Base-by-base conservation (phyloP, 164 flowering plant genomes). In the Annona squamosa region DNA sequence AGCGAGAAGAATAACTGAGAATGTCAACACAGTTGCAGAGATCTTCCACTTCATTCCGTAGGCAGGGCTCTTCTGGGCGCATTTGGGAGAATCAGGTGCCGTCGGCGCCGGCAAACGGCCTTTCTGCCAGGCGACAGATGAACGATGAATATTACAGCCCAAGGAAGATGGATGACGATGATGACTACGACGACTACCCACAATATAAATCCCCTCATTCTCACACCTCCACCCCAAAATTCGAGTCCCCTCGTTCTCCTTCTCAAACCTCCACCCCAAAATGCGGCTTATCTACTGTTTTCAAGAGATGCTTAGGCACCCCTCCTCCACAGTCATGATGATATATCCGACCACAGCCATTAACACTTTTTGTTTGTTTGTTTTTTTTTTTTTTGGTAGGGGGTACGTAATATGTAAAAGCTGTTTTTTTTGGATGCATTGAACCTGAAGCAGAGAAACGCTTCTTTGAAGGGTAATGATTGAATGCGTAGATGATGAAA, bases 31-130 rank as follows among this genome's bases (percentile, higher is more conserved):
- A 52, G 59, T 81, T 91, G 77, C 90, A 81, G 74, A 89, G 93
- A 77, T 92, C 97, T 5, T 83, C 74, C 43, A 78, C 77, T 43
- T 88, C 95, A 17, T 92, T 90, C 67, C 81, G 97, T 71, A 86
- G 97, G 48, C 87, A 84, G 70, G 97, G 97, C n/a, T 92, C 95
- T 4, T 92, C 97, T 5, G 97, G 97, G 0, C 74, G 81, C 48
- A 86, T 92, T 13, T 92, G 95, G 96, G 91, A 91, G 65, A 92
- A 91, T 77, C 83, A 78, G 74, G 61, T 85, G 45, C 57, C 68
- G 5, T 41, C 41, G 4, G 46, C 46, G n/a, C 68, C 68, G 4
- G 10, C 43, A 9, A 10, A 46, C 16, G 17, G 37, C 37, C 37
- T 26, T 26, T 26, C 59, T 6, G 45, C 12, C 17, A 6, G n/a